Percentiles rank a stretch among this genome's conserved stretches.
Evolutionary conservation across 176 grass and related monocot genomes (phyloP).

Genomic region (Miscanthus lutarioriparius): DNA sequence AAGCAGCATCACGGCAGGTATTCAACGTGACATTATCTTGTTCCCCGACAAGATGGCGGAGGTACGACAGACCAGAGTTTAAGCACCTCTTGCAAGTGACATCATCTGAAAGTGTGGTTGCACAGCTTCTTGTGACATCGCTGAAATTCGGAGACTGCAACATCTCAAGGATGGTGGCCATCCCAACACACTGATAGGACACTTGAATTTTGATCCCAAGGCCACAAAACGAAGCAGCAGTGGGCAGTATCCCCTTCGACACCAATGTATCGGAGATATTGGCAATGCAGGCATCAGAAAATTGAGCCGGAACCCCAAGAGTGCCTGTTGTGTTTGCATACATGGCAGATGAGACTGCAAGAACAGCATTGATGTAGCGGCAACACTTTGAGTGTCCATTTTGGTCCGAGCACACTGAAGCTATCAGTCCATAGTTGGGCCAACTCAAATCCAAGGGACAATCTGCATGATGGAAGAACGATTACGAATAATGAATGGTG

Average conservation of each 20-base stretch:
- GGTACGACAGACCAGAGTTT: conserved; percentile 89
- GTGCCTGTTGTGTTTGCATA: conserved; percentile 71
- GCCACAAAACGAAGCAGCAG: conserved; percentile 66
- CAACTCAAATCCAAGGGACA: conserved; percentile 90
- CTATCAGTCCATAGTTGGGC: conserved; percentile 68
- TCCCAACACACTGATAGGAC: conserved; percentile 77
- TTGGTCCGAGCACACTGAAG: conserved; percentile 74
- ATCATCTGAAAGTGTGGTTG: conserved; percentile 47
- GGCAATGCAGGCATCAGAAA: conserved; percentile 60
- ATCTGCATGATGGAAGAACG: conserved; percentile 47
- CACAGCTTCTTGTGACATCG: conserved; percentile 74
- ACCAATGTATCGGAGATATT: conserved; percentile 68
- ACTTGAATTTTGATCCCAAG: conserved; percentile 84
- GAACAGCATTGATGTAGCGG: conserved; percentile 87
- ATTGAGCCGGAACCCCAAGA: conserved; percentile 65
- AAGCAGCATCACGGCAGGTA: conserved; percentile 85
- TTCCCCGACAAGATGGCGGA: conserved; percentile 77
- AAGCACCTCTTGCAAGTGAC: conserved; percentile 83
- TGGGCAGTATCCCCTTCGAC: conserved; percentile 56
- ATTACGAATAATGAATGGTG: neutral
- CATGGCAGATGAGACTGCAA: conserved; percentile 72
- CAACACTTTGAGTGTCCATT: conserved; percentile 70
- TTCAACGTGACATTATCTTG: conserved; percentile 90
- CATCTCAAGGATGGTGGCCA: conserved; percentile 76
- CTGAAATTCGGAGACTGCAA: conserved; percentile 76